phyloP scores from a whole-genome alignment of 805 yeast species.

The Metschnikowia amazonensis region DNA sequence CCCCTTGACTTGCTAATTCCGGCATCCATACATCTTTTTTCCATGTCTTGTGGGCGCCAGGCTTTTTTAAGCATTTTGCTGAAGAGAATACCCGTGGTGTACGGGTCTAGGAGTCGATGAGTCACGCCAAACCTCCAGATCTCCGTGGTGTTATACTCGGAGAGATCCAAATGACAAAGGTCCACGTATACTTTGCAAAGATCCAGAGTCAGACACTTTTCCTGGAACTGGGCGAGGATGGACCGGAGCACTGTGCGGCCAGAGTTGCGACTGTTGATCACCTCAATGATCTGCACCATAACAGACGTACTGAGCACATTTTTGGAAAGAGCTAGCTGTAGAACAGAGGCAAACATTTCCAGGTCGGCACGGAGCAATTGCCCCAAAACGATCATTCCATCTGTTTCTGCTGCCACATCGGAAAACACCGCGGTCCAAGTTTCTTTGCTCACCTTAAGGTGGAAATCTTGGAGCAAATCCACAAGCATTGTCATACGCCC shows the following conservation, averaged over 20 bases:
- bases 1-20: constrained; percentile 1
- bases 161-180: constrained; percentile 1
- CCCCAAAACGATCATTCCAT: not conserved
- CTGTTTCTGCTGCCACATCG: not conserved
- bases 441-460: not conserved
- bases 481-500: not conserved
- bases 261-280: not conserved
- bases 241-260: not conserved
- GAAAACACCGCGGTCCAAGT: not conserved
- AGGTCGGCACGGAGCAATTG: not conserved
- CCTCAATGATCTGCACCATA: not conserved
- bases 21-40: not conserved
- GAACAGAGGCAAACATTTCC: not conserved
- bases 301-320: not conserved
- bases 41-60: constrained; percentile 12
- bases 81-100: constrained; percentile 11
- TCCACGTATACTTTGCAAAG: not conserved
- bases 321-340: not conserved
- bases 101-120: constrained; percentile 10
- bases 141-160: constrained; percentile 14
- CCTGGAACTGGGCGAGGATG: not conserved
- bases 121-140: constrained; percentile 15
- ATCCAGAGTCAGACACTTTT: not conserved
- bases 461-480: not conserved
- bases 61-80: constrained; percentile 13